Evolutionary conservation across 106 monocot genomes (phyloP).

Genomic region (Cymbidium sinense): DNA sequence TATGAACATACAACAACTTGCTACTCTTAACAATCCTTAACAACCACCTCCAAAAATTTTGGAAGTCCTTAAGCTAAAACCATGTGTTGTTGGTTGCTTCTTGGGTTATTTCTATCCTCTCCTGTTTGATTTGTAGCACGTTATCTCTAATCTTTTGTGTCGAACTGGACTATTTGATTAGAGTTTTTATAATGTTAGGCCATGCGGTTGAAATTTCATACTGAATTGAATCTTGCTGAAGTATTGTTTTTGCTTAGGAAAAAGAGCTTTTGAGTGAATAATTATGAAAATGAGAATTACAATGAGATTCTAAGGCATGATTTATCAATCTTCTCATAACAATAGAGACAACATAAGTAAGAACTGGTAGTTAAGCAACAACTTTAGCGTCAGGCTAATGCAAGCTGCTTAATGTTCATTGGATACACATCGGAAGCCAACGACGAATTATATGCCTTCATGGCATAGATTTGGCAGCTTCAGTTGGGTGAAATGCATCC

Average conservation of each 20-base stretch:
- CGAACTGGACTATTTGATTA: neutral
- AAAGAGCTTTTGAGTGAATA: neutral
- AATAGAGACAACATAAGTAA: neutral
- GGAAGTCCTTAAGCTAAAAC: neutral
- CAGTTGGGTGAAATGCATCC: constrained; percentile 92
- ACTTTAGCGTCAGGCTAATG: constrained; percentile 25
- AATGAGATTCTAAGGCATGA: neutral
- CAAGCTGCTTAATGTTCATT: constrained; percentile 61
- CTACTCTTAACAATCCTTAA: neutral
- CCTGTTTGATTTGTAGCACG: neutral
- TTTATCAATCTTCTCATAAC: neutral
- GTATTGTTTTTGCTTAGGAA: neutral
- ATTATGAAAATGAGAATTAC: neutral
- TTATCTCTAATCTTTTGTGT: neutral
- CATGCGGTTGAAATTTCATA: neutral
- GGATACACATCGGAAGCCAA: constrained; percentile 51
- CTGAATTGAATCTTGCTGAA: neutral
- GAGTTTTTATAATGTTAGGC: neutral
- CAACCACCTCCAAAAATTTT: neutral
- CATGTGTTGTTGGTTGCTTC: neutral
- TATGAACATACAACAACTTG: constrained; percentile 6
- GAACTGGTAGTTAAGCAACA: neutral
- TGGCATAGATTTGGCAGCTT: constrained; percentile 56
- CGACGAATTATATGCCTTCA: constrained; percentile 59
- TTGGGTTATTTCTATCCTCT: neutral